Evolutionary conservation across 2,329 filamentous ascomycete species (phyloP).

Genomic region (Helminthosporium solani): DNA sequence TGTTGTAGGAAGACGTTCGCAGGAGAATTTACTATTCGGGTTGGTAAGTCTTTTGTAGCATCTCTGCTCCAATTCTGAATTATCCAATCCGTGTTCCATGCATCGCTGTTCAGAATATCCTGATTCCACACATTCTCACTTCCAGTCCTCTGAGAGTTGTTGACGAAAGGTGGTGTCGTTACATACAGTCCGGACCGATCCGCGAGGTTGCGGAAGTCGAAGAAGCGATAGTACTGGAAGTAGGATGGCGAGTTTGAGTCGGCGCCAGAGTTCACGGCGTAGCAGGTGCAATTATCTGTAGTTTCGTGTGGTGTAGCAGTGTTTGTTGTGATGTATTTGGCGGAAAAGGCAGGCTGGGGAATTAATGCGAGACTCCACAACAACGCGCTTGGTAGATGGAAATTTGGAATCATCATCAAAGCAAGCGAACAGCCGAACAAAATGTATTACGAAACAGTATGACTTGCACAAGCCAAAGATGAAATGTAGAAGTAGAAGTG

Average conservation of each 20-base stretch:
- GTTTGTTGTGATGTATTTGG: conserved; percentile 32
- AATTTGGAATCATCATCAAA: conserved; percentile 5
- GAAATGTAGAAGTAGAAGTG: neutral
- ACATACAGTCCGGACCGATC: conserved; percentile 28
- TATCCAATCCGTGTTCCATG: conserved; percentile 39
- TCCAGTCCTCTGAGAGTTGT: conserved; percentile 23
- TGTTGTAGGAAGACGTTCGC: conserved; percentile 50
- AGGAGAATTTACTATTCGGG: conserved; percentile 49
- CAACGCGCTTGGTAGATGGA: conserved; percentile 21
- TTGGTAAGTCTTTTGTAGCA: conserved; percentile 39
- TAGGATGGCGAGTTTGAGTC: conserved; percentile 42
- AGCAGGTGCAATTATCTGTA: conserved; percentile 48
- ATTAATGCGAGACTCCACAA: conserved; percentile 29
- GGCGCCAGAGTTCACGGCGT: conserved; percentile 47
- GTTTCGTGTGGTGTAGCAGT: conserved; percentile 36
- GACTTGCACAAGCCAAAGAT: neutral
- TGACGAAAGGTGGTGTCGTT: conserved; percentile 26
- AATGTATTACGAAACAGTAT: neutral
- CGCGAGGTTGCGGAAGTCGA: conserved; percentile 51
- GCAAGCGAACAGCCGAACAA: neutral
- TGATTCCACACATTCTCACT: conserved; percentile 38
- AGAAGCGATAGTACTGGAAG: conserved; percentile 55
- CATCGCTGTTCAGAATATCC: conserved; percentile 37
- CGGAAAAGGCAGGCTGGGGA: conserved; percentile 20
- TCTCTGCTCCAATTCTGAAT: conserved; percentile 50